These are phyloP conservation scores for Candida fluviatilis DNA, from an alignment of 805 yeast genomes.

Conservation along the genomic window DNA sequence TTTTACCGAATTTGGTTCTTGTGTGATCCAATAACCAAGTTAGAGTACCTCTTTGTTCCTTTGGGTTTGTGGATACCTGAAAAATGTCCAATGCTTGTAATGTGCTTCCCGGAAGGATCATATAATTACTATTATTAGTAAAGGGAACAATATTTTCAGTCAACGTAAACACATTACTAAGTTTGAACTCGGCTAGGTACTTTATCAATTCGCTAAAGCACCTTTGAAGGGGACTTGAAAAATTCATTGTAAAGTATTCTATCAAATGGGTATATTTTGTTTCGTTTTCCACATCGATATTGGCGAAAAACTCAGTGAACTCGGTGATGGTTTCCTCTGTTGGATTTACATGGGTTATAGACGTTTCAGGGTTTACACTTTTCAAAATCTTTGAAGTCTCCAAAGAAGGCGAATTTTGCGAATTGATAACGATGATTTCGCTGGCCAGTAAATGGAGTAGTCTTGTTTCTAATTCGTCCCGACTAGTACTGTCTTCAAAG, in stretches of 20 bases:
- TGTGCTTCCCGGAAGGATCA: constrained; percentile 61
- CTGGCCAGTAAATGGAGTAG: constrained; percentile 70
- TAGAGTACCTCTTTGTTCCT: constrained; percentile 60
- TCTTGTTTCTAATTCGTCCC: constrained; percentile 71
- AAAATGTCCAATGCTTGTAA: constrained; percentile 73
- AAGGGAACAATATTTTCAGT: constrained; percentile 51
- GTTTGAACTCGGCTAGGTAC: constrained; percentile 60
- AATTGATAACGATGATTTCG: constrained; percentile 52
- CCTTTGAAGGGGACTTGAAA: constrained; percentile 17
- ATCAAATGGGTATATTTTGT: constrained; percentile 11
- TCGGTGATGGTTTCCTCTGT: constrained; percentile 1
- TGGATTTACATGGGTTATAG: constrained; percentile 7
- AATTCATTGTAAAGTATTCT: constrained; percentile 22
- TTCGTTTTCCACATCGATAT: constrained; percentile 14
- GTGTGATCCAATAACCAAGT: constrained; percentile 82
- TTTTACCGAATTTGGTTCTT: constrained; percentile 67
- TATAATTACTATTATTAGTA: constrained; percentile 41
- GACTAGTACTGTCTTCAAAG: constrained; percentile 55
- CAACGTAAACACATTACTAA: constrained; percentile 54
- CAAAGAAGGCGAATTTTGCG: constrained; percentile 27
- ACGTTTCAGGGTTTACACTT: constrained; percentile 8
- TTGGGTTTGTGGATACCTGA: constrained; percentile 52
- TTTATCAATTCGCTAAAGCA: constrained; percentile 45
- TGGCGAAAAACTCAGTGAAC: constrained; percentile 23
- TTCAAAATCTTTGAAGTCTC: constrained; percentile 7